Evolutionary conservation across 495 filamentous ascomycete genomes (phyloP), one percentile per base, ranked within the genome.

Genomic region (Rhizodiscina lignyota): DNA sequence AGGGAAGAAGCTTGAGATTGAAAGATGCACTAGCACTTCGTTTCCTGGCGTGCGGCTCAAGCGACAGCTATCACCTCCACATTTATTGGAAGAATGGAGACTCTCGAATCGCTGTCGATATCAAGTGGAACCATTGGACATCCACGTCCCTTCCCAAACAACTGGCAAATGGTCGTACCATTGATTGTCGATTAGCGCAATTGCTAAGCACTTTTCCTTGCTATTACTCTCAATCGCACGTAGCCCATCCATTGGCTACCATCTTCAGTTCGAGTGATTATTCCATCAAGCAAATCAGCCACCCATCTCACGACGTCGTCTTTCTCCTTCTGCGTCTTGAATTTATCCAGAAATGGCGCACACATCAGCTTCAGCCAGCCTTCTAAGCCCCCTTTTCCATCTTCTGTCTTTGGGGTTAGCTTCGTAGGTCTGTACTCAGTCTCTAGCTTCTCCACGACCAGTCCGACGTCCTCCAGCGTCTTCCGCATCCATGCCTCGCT

Each of bases 321-420:
- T 43, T 65, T 67, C n/a, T n/a, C n/a, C 56, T 50, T 47, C 32
- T 70, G 56, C 28, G 50, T 55, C 4, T 44, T 40, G 36, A 80
- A 29, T 18, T 54, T 57, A 32, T 70, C 61, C 21, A 84, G 54
- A 32, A 72, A 70, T 35, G 56, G 45, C 39, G 63, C 61, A 0
- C 66, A 72, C 59, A 84, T 74, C 37, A 84, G 53, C 43, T 68
- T 51, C 24, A 83, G 59, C 79, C 78, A 86, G 3, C 74, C 79
- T 38, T 68, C 63, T n/a, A 83, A 45, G 0, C 79, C 80, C 2
- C 74, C 73, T 15, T 23, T 38, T 31, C 32, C 28, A 29, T 43
- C 41, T 26, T 45, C 54, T 34, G 64, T 63, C 3, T 54, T 58
- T 18, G 36, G 43, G 21, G 74, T 81, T 18, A 72, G 43, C 38